phyloP scores from a whole-genome alignment of 768 basidiomycete species.

The Saitozyma podzolica region DNA sequence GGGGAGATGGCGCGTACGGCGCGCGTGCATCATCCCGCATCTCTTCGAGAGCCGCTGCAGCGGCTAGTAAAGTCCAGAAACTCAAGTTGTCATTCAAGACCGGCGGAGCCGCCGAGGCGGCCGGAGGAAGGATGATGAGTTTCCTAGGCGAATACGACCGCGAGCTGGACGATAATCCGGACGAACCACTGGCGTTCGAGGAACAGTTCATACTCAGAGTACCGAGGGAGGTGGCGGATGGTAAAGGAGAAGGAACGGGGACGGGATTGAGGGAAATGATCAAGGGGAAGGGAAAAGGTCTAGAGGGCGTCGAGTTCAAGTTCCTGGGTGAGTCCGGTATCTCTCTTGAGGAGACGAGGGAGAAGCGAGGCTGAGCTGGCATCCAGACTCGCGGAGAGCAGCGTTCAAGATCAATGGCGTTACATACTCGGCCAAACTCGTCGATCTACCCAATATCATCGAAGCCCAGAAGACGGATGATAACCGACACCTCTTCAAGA shows the following conservation, averaged over 20 bases:
- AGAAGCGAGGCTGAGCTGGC: slow-evolving; percentile 1
- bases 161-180: slow-evolving; percentile 92
- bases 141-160: slow-evolving; percentile 90
- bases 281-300: slow-evolving; percentile 66
- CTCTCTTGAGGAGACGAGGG: background rate
- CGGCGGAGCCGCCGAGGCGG: slow-evolving; percentile 16
- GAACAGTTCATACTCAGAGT: slow-evolving; percentile 94
- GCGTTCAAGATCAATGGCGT: slow-evolving; percentile 81
- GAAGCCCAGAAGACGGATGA: slow-evolving; percentile 96
- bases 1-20: slow-evolving; percentile 7
- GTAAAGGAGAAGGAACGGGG: slow-evolving; percentile 34
- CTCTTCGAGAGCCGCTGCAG: slow-evolving; percentile 11
- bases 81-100: slow-evolving; percentile 36
- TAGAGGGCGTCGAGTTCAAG: slow-evolving; percentile 92
- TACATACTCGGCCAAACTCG: slow-evolving; percentile 85
- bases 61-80: slow-evolving; percentile 4
- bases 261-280: slow-evolving; percentile 71
- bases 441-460: slow-evolving; percentile 89
- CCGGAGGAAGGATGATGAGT: slow-evolving; percentile 62
- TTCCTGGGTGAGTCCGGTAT: slow-evolving; percentile 71
- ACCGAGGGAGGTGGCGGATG: slow-evolving; percentile 65
- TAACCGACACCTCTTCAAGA: slow-evolving; percentile 96
- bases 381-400: slow-evolving; percentile 80
- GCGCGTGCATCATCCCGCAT: slow-evolving; percentile 19
- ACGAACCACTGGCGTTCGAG: slow-evolving; percentile 85